phyloP scores from a whole-genome alignment of 768 basidiomycete species.

The Asterophora lycoperdoides region DNA sequence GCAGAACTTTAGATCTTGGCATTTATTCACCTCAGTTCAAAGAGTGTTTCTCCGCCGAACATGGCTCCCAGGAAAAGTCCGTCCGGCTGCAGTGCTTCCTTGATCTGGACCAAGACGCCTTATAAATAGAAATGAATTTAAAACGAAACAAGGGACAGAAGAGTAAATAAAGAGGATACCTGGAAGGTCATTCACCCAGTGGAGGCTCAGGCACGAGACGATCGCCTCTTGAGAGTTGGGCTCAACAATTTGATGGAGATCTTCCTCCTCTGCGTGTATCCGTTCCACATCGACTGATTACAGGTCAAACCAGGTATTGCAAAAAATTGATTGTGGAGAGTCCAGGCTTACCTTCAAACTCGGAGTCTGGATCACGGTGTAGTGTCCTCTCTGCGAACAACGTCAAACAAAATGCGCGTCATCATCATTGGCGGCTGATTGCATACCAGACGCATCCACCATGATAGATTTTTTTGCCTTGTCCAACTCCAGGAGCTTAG shows the following conservation, averaged over 20 bases:
- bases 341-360: constrained; percentile 67
- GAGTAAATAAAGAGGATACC: constrained; percentile 43
- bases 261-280: constrained; percentile 81
- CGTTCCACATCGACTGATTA: constrained; percentile 71
- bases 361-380: constrained; percentile 68
- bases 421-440: neutral
- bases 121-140: neutral
- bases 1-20: neutral
- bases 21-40: constrained; percentile 77
- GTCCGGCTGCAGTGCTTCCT: constrained; percentile 79
- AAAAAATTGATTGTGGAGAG: constrained; percentile 4
- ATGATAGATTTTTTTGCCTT: constrained; percentile 72
- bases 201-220: constrained; percentile 85
- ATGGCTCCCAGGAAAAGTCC: constrained; percentile 94
- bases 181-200: constrained; percentile 98
- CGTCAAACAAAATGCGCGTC: neutral
- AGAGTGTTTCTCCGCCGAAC: constrained; percentile 93
- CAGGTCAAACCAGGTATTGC: neutral
- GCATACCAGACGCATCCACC: constrained; percentile 82
- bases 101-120: constrained; percentile 87
- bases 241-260: constrained; percentile 58
- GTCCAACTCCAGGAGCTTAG: constrained; percentile 69
- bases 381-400: constrained; percentile 57
- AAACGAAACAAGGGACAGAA: too few species aligned
- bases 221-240: constrained; percentile 85